Conservation (phyloP, 345 rosid genomes). For the Aethionema arabicum region DNA sequence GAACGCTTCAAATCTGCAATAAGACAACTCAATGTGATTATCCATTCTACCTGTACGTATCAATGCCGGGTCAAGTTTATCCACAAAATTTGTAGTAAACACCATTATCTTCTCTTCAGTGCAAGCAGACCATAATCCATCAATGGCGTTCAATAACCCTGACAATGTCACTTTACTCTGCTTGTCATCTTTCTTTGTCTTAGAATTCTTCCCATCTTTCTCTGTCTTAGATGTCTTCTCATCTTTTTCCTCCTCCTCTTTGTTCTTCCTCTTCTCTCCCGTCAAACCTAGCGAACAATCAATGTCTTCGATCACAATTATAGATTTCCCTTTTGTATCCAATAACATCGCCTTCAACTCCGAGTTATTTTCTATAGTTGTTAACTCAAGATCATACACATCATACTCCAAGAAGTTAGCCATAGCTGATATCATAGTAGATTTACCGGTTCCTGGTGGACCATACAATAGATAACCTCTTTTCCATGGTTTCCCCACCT, state of each 20-base stretch:
- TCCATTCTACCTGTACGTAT: slow-evolving; percentile 51
- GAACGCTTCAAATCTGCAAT: slow-evolving; percentile 48
- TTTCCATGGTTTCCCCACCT: slow-evolving; percentile 48
- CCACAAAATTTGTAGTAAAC: slow-evolving; percentile 43
- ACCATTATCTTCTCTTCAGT: slow-evolving; percentile 42
- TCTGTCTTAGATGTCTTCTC: too few species aligned
- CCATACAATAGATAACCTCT: slow-evolving; percentile 46
- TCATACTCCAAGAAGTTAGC: slow-evolving; percentile 41
- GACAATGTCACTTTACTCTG: slow-evolving; percentile 40
- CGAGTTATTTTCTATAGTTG: slow-evolving; percentile 34
- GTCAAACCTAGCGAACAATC: slow-evolving; percentile 49
- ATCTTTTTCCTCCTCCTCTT: slow-evolving; percentile 13
- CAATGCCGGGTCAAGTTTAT: slow-evolving; percentile 46
- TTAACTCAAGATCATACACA: slow-evolving; percentile 43
- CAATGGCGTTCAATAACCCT: slow-evolving; percentile 45
- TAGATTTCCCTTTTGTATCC: slow-evolving; percentile 40
- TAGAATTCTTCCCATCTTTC: too few species aligned
- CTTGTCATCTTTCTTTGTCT: slow-evolving; percentile 4
- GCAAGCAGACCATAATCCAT: slow-evolving; percentile 51
- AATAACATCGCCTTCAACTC: slow-evolving; percentile 41
- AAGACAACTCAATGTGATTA: slow-evolving; percentile 43
- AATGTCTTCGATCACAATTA: slow-evolving; percentile 46
- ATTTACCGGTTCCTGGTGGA: slow-evolving; percentile 49
- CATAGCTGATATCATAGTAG: slow-evolving; percentile 46
- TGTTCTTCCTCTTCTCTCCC: slow-evolving; percentile 32